Evolutionary conservation across 2,329 filamentous ascomycete species (phyloP).

Genomic region (Myriosclerotinia curreyana): DNA sequence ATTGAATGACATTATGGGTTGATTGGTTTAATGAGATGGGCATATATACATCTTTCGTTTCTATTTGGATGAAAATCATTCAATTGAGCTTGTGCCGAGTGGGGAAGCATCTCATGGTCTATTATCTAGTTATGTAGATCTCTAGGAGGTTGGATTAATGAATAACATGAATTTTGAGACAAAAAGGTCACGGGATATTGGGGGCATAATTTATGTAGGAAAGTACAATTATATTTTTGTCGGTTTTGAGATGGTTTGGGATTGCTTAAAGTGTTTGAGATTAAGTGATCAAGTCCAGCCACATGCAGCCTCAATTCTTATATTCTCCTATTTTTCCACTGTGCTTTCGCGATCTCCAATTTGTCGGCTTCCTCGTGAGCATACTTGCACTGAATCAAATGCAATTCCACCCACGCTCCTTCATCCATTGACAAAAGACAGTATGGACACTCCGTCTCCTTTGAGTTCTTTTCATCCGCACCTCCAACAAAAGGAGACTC

Average conservation of each 20-base stretch:
- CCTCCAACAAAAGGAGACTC: background rate
- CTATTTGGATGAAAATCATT: fast-evolving
- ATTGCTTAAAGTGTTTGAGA: no score
- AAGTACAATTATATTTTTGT: no score
- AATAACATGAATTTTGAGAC: no score
- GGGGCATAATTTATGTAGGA: no score
- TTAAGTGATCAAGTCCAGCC: no score
- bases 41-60: background rate
- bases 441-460: background rate
- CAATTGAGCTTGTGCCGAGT: background rate
- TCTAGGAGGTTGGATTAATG: no score
- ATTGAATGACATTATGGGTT: background rate
- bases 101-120: background rate
- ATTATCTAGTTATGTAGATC: no score
- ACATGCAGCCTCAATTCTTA: background rate
- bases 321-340: background rate
- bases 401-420: conserved; percentile 13
- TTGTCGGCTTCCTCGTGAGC: conserved; percentile 8
- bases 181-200: no score
- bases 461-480: background rate
- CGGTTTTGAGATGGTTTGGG: no score
- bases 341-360: background rate
- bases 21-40: background rate
- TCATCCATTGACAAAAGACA: conserved; percentile 3
- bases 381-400: conserved; percentile 20